Evolutionary conservation across 148 eudicot genomes (phyloP).

Genomic region (Suaeda aralocaspica): DNA sequence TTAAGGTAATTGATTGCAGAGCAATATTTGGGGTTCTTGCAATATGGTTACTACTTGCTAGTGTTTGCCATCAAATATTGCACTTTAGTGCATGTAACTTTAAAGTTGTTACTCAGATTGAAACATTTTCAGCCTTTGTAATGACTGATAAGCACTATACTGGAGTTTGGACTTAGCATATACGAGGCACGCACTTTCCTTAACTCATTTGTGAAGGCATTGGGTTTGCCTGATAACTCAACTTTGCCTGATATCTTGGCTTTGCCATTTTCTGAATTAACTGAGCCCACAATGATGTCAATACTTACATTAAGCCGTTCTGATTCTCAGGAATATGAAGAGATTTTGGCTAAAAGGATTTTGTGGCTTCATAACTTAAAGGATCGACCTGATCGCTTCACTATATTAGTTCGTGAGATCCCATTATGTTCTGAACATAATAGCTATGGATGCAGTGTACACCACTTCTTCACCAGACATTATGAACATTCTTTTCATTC

Average conservation of each 20-base stretch:
- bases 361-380: conserved; percentile 50
- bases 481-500: conserved; percentile 59
- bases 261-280: background rate
- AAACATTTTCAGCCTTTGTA: background rate
- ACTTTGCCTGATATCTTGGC: too few relatives aligned
- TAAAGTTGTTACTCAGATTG: too few relatives aligned
- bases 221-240: too few relatives aligned
- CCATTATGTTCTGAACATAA: conserved; percentile 69
- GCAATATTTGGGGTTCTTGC: too few relatives aligned
- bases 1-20: too few relatives aligned
- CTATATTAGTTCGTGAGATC: conserved; percentile 79
- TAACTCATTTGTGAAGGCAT: background rate
- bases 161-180: background rate
- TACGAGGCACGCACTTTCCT: background rate
- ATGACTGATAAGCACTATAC: background rate
- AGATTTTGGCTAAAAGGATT: conserved; percentile 50
- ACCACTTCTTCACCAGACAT: conserved; percentile 76
- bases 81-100: too few relatives aligned
- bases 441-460: conserved; percentile 54
- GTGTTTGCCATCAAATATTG: background rate
- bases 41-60: background rate
- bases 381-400: conserved; percentile 68
- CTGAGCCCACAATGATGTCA: background rate
- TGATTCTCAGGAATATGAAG: conserved; percentile 62
- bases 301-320: conserved; percentile 12